phyloP scores from a whole-genome alignment of 345 rosid genomes.

The Eucalyptus coolabah region DNA sequence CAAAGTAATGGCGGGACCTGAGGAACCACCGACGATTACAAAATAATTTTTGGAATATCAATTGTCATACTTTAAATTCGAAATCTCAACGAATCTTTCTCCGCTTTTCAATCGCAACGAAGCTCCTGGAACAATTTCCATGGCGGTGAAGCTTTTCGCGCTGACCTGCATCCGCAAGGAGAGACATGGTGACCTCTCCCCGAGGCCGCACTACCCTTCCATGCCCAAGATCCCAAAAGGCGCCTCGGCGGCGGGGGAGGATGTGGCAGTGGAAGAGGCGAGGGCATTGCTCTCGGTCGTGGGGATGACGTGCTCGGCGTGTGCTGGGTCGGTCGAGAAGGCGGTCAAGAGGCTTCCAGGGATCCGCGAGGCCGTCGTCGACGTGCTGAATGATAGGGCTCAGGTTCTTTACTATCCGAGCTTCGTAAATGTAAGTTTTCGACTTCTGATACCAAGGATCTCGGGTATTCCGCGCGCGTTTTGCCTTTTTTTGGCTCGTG shows the following conservation, averaged over 20 bases:
- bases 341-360: slow-evolving; percentile 85
- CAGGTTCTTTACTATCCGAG: slow-evolving; percentile 55
- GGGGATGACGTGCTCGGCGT: slow-evolving; percentile 90
- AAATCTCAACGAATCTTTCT: neutral
- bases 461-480: neutral
- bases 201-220: slow-evolving; percentile 48
- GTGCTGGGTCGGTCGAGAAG: slow-evolving; percentile 92
- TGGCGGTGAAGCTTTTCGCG: slow-evolving; percentile 65
- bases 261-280: slow-evolving; percentile 5
- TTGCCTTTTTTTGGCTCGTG: neutral
- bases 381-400: slow-evolving; percentile 55
- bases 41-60: neutral
- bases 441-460: neutral
- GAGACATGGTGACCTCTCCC: slow-evolving; percentile 24
- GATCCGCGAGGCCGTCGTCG: slow-evolving; percentile 60
- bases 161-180: slow-evolving; percentile 55
- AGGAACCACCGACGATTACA: neutral
- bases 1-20: neutral
- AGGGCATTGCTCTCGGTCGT: slow-evolving; percentile 50
- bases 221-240: slow-evolving; percentile 61
- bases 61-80: neutral
- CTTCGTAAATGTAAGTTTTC: slow-evolving; percentile 41
- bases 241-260: slow-evolving; percentile 10
- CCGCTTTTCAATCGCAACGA: neutral
- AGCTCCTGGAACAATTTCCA: neutral